Conservation (phyloP, 768 basidiomycete genomes). For the Tylopilus vinaceipallidus region DNA sequence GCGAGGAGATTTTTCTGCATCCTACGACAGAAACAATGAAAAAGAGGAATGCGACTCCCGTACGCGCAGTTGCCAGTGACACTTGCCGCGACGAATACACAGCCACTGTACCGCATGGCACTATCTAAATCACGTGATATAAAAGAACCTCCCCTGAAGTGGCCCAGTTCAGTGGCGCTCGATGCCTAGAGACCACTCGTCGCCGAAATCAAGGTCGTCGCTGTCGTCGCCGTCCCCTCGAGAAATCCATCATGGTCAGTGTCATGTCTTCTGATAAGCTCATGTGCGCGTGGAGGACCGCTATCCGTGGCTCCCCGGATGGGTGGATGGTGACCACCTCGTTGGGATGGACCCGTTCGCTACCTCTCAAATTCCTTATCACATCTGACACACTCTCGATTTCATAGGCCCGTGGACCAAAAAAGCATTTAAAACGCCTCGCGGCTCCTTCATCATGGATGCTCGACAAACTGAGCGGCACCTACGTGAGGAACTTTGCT, state of each 20-base stretch:
- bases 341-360: slow-evolving; percentile 17
- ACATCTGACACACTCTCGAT: slow-evolving; percentile 18
- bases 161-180: background rate
- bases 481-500: slow-evolving; percentile 62
- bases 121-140: slow-evolving; percentile 21
- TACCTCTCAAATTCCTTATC: background rate
- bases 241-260: slow-evolving; percentile 35
- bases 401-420: slow-evolving; percentile 89
- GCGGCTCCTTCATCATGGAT: slow-evolving; percentile 99
- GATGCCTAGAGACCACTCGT: slow-evolving; percentile 1
- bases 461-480: slow-evolving; percentile 97
- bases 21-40: slow-evolving; percentile 7
- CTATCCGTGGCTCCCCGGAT: slow-evolving; percentile 3
- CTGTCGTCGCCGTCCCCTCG: slow-evolving; percentile 23
- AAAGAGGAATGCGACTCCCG: background rate
- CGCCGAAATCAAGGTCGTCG: slow-evolving; percentile 26
- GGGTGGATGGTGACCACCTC: slow-evolving; percentile 27
- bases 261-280: slow-evolving; percentile 1
- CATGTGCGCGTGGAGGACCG: background rate
- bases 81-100: slow-evolving; percentile 6
- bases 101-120: slow-evolving; percentile 8
- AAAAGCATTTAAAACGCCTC: slow-evolving; percentile 98
- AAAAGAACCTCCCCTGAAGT: slow-evolving; percentile 25
- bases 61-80: background rate
- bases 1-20: slow-evolving; percentile 22